These are phyloP conservation scores for Fusarium sp. DNA, from an alignment of 2,329 filamentous ascomycete species.

Conservation along the genomic window DNA sequence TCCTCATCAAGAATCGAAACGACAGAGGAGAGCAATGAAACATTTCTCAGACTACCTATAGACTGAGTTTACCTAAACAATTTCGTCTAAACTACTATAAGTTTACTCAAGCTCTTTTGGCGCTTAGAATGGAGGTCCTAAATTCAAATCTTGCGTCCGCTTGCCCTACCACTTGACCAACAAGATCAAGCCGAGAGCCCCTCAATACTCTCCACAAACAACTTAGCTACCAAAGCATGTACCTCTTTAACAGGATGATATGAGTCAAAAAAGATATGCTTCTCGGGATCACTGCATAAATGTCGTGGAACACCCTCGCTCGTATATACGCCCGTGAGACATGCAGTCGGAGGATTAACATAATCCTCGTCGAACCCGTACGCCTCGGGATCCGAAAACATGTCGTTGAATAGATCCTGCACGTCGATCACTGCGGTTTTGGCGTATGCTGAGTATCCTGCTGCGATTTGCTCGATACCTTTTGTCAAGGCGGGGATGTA, in stretches of 20 bases:
- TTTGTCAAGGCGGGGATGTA: background rate
- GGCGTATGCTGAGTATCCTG: slow-evolving; percentile 5
- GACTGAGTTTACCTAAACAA: too few species aligned
- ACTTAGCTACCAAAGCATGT: slow-evolving; percentile 9
- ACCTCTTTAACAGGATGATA: slow-evolving; percentile 25
- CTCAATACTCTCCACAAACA: slow-evolving; percentile 2
- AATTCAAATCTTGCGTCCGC: background rate
- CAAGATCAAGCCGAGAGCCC: background rate
- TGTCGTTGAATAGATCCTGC: background rate
- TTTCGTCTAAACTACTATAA: too few species aligned
- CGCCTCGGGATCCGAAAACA: background rate
- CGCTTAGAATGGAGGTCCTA: too few species aligned
- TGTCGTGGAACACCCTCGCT: slow-evolving; percentile 15
- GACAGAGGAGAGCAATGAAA: too few species aligned
- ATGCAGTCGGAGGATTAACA: slow-evolving; percentile 20
- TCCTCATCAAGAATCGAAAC: too few species aligned
- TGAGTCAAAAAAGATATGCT: slow-evolving; percentile 22
- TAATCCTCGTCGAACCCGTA: slow-evolving; percentile 17
- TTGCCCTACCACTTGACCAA: background rate
- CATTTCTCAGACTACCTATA: too few species aligned
- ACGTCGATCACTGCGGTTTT: slow-evolving; percentile 11
- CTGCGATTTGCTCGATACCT: background rate
- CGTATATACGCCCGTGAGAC: slow-evolving; percentile 16
- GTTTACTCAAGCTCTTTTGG: too few species aligned
- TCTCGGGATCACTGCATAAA: slow-evolving; percentile 21